phyloP scores from a whole-genome alignment of 106 monocot species.

The Acorus calamus region DNA sequence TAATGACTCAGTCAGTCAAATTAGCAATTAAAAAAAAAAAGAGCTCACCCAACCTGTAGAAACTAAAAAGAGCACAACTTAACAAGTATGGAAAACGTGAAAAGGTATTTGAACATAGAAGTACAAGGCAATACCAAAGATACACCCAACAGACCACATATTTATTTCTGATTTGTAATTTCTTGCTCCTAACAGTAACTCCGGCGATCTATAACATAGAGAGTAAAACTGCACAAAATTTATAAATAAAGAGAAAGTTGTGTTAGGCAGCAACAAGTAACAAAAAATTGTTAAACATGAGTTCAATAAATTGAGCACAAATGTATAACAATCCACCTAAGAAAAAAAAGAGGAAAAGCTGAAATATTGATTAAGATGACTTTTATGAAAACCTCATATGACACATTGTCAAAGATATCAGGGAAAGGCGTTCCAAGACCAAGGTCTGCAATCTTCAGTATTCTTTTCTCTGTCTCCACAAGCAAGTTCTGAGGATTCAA shows the following conservation, averaged over 20 bases:
- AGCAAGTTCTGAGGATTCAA: conserved; percentile 93
- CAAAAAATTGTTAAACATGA: not conserved
- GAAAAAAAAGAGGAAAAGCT: not conserved
- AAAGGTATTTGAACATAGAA: too few species aligned
- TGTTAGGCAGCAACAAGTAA: not conserved
- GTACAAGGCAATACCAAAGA: conserved; percentile 60
- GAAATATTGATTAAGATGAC: not conserved
- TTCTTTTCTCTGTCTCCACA: conserved; percentile 88
- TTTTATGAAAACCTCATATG: conserved; percentile 61
- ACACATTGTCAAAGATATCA: conserved; percentile 80
- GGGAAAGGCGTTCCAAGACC: conserved; percentile 91
- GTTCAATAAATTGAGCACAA: not conserved
- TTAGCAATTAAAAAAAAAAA: not conserved
- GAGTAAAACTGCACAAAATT: conserved; percentile 58
- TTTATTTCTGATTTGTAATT: conserved; percentile 89
- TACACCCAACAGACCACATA: conserved; percentile 99
- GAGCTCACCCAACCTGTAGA: not conserved
- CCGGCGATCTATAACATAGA: conserved; percentile 99
- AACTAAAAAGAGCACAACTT: not conserved
- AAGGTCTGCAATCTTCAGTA: conserved; percentile 93
- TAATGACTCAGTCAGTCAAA: too few species aligned
- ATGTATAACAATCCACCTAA: too few species aligned
- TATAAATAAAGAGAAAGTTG: too few species aligned
- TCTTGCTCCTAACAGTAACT: conserved; percentile 71
- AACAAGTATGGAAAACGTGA: too few species aligned